A percentile compares a stretch with the other conserved stretches of the same genome.
Conservation (phyloP, 768 basidiomycete species). For the Inosperma sp. region DNA sequence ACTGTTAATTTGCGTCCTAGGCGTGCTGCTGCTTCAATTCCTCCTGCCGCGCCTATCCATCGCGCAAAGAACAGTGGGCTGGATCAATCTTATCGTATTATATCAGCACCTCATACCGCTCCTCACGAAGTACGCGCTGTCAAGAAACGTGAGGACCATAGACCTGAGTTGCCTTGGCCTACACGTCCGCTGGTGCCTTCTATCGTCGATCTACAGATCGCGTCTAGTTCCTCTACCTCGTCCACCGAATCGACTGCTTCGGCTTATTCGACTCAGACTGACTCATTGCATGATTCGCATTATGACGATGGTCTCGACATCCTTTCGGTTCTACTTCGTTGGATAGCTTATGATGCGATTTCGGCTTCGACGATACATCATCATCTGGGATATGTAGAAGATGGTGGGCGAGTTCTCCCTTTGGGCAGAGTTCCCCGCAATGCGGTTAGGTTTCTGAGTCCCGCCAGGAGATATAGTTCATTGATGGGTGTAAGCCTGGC, state of each 20-base stretch:
- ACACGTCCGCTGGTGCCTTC: too few relatives aligned
- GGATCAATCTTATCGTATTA: too few relatives aligned
- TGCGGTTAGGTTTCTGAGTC: constrained; percentile 4
- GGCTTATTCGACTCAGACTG: neutral
- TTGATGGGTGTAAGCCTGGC: constrained; percentile 16
- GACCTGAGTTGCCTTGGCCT: too few relatives aligned
- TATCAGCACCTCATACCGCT: too few relatives aligned
- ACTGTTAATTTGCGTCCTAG: neutral
- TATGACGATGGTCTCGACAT: constrained; percentile 6
- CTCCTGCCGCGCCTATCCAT: too few relatives aligned
- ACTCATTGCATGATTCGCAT: neutral
- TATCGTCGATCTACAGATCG: too few relatives aligned
- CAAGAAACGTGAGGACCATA: too few relatives aligned
- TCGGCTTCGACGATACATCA: constrained; percentile 13
- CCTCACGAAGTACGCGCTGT: too few relatives aligned
- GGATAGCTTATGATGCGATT: constrained; percentile 15
- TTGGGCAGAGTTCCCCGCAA: neutral
- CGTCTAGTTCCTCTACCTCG: neutral
- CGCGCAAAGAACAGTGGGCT: too few relatives aligned
- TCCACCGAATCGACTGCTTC: neutral
- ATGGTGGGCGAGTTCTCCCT: constrained; percentile 5
- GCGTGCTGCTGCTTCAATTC: neutral
- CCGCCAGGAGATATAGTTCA: constrained; percentile 9
- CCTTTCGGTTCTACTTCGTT: constrained; percentile 5
- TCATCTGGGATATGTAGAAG: constrained; percentile 11